Evolutionary conservation across 257 asterid species (phyloP), one percentile per base, ranked within the genome.

Genomic region (Scutellaria minor): DNA sequence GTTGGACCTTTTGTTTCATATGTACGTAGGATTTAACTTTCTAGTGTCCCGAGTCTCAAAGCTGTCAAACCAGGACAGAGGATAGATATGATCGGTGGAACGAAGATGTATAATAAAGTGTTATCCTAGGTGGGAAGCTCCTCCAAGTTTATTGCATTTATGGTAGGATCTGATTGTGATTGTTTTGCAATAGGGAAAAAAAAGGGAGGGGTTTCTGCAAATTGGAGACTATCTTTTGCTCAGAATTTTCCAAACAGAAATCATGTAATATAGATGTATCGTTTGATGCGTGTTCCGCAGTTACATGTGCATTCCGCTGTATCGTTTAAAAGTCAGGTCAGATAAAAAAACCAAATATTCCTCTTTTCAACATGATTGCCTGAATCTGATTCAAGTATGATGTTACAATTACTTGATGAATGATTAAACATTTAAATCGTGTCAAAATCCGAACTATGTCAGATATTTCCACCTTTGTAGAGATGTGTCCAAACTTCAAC

Each of bases 61-160:
- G 45, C 45, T 9, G 37, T 20, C 39, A 54, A 31, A 52, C 11
- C 41, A 50, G 42, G 15, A 37, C 44, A 13, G 50, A 31, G 66
- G 77, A 57, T 27, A 10, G 39, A 27, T 50, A 50, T 31, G 45
- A 74, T 35, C 64, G 6, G 18, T 20, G 56, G 67, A 37, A 35
- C 24, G 54, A 15, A 2, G 50, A 18, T 62, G 59, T 64, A 31
- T 35, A 65, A 65, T 64, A 73, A 64, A 40, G 48, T n/a, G 57
- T 11, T 8, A 6, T 11, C 69, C 20, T 6, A 10, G 41, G 54
- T 7, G 5, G 47, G 71, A 66, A 47, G 13, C 45, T 65, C 24
- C 51, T 15, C 52, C 52, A 5, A 24, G 15, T 13, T 22, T 46
- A 13, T 9, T 22, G 11, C 31, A 24, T 27, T 42, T 15, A 18